A percentile compares a stretch with the other conserved stretches of the same genome.
These are phyloP conservation scores for Suhomyces kilbournensis DNA, from an alignment of 805 yeast genomes.

Conservation along the genomic window DNA sequence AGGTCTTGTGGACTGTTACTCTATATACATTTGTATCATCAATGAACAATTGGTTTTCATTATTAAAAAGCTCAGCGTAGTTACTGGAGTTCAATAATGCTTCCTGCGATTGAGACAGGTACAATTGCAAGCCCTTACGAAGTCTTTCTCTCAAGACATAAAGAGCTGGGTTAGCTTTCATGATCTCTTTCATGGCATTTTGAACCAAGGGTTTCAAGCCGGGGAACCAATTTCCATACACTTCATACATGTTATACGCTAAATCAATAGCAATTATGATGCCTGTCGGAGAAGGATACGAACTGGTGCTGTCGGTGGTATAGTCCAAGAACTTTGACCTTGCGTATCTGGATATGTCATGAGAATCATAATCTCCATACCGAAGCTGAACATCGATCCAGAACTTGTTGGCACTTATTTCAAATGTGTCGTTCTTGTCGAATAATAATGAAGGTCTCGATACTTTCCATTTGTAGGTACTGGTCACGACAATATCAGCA, in stretches of 20 bases:
- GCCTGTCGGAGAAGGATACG: slow-evolving; percentile 93
- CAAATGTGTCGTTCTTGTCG: slow-evolving; percentile 64
- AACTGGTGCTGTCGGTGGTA: slow-evolving; percentile 78
- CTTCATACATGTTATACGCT: slow-evolving; percentile 94
- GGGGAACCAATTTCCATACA: slow-evolving; percentile 97
- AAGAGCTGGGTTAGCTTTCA: slow-evolving; percentile 93
- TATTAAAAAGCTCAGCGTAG: slow-evolving; percentile 83
- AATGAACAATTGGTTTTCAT: slow-evolving; percentile 78
- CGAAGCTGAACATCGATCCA: slow-evolving; percentile 96
- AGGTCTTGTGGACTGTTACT: slow-evolving; percentile 85
- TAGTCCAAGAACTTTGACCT: slow-evolving; percentile 91
- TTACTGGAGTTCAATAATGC: slow-evolving; percentile 85
- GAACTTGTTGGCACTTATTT: slow-evolving; percentile 61
- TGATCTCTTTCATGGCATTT: slow-evolving; percentile 87
- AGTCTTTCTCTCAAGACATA: slow-evolving; percentile 90
- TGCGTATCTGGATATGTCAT: slow-evolving; percentile 90
- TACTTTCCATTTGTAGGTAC: slow-evolving; percentile 79
- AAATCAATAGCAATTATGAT: slow-evolving; percentile 85
- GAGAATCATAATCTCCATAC: slow-evolving; percentile 97
- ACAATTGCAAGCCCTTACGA: slow-evolving; percentile 88
- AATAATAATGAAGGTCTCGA: slow-evolving; percentile 76
- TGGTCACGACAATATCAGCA: slow-evolving; percentile 80
- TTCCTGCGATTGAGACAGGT: slow-evolving; percentile 91
- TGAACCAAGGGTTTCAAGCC: slow-evolving; percentile 88
- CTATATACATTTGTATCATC: slow-evolving; percentile 95